Percentiles rank a stretch among this genome's conserved stretches.
These are phyloP conservation scores for Suillus occidentalis DNA, from an alignment of 768 basidiomycete species.

Conservation along the genomic window DNA sequence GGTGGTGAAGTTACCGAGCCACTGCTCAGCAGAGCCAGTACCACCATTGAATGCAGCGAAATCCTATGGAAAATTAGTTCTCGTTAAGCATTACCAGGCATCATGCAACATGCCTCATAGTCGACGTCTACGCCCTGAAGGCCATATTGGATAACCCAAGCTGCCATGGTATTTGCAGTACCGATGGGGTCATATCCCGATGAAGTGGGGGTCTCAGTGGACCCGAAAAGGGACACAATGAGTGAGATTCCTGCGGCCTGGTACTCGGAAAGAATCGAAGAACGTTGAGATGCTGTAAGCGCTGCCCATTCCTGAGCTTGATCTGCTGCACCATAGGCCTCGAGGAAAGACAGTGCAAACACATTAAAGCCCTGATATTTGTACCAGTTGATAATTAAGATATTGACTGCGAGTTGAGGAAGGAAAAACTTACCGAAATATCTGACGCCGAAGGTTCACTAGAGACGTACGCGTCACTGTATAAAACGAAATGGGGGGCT, in stretches of 20 bases:
- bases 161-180: slow-evolving; percentile 44
- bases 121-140: slow-evolving; percentile 57
- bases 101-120: slow-evolving; percentile 38
- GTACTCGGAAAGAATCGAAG: slow-evolving; percentile 46
- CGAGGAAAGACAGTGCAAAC: slow-evolving; percentile 39
- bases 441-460: slow-evolving; percentile 45
- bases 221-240: slow-evolving; percentile 57
- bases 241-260: slow-evolving; percentile 56
- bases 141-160: slow-evolving; percentile 46
- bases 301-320: slow-evolving; percentile 46
- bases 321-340: slow-evolving; percentile 42
- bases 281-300: slow-evolving; percentile 39
- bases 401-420: slow-evolving; percentile 2
- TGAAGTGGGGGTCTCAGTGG: slow-evolving; percentile 42
- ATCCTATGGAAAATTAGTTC: slow-evolving; percentile 22
- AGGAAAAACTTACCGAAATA: slow-evolving; percentile 37
- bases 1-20: slow-evolving; percentile 34
- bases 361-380: slow-evolving; percentile 23
- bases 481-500: slow-evolving; percentile 50
- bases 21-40: slow-evolving; percentile 38
- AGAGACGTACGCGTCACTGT: slow-evolving; percentile 42
- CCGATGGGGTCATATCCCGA: slow-evolving; percentile 38
- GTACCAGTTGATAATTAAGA: background rate
- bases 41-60: slow-evolving; percentile 31
- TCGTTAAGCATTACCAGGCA: background rate